A percentile compares a stretch with the other conserved stretches of the same genome.
Conservation (phyloP, 129 eudicot genomes). For the Chrysanthemum makinoi region DNA sequence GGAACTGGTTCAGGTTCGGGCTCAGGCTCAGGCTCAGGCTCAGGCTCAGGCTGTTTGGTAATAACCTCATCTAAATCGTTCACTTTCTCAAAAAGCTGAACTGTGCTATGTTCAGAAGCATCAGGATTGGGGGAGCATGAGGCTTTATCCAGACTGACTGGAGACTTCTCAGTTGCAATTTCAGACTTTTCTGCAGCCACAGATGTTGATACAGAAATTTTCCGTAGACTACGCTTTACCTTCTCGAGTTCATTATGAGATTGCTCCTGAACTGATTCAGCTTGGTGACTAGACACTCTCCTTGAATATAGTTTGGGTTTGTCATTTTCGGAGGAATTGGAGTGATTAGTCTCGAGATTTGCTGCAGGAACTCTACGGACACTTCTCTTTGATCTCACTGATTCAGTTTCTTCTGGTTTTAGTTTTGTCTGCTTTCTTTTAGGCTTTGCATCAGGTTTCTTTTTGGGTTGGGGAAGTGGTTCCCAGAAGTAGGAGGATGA, state of each 20-base stretch:
- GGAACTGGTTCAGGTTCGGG: conserved; percentile 9
- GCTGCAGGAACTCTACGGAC: conserved; percentile 39
- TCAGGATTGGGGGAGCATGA: conserved; percentile 12
- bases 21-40: too few relatives aligned
- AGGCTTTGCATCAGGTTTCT: conserved; percentile 37
- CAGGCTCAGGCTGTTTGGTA: conserved; percentile 29
- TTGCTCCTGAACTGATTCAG: conserved; percentile 50
- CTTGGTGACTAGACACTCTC: conserved; percentile 36
- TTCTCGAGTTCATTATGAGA: conserved; percentile 78
- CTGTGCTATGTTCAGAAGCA: conserved; percentile 32
- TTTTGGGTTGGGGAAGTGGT: conserved; percentile 45
- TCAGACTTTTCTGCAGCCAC: conserved; percentile 39
- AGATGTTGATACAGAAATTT: conserved; percentile 45
- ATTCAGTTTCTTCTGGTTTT: conserved; percentile 39
- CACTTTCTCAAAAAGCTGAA: conserved; percentile 37
- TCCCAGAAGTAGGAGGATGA: conserved; percentile 60
- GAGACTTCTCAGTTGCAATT: conserved; percentile 39
- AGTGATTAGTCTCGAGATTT: conserved; percentile 35
- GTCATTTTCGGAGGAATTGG: conserved; percentile 43
- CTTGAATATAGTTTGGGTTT: conserved; percentile 39
- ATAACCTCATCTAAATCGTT: conserved; percentile 23
- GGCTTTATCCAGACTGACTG: neutral
- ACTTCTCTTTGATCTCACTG: conserved; percentile 50
- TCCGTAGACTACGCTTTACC: conserved; percentile 66
- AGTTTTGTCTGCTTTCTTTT: conserved; percentile 36